phyloP scores from a whole-genome alignment of 768 basidiomycete genomes.

The Thelephora aurantiotincta region DNA sequence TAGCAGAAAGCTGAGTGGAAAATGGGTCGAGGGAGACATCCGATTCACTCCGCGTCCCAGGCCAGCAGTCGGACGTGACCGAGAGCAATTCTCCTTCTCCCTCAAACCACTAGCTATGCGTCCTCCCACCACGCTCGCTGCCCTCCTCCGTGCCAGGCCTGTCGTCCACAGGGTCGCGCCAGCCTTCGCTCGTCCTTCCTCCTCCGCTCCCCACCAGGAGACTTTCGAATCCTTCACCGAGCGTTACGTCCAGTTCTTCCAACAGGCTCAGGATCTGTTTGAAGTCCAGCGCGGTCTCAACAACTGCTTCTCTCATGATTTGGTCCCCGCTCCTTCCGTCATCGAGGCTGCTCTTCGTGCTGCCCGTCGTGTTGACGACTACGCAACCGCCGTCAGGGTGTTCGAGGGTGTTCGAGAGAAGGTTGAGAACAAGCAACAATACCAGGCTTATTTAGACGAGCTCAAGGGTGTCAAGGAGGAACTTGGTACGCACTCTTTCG shows the following conservation, averaged over 20 bases:
- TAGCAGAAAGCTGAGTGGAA: too few species aligned
- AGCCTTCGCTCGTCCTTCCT: constrained; percentile 32
- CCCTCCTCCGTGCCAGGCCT: constrained; percentile 51
- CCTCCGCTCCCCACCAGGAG: constrained; percentile 69
- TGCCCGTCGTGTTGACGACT: constrained; percentile 88
- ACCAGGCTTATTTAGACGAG: constrained; percentile 86
- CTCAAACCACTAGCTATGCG: constrained; percentile 2
- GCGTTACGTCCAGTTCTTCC: constrained; percentile 90
- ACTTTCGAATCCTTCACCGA: constrained; percentile 88
- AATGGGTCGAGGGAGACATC: too few species aligned
- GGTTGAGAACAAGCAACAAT: constrained; percentile 95
- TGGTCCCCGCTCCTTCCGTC: constrained; percentile 75
- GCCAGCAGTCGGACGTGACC: constrained; percentile 1
- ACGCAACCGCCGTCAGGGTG: constrained; percentile 89
- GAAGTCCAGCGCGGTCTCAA: constrained; percentile 98
- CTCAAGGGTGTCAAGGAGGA: constrained; percentile 81
- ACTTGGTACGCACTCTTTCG: constrained; percentile 42
- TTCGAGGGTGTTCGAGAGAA: constrained; percentile 96
- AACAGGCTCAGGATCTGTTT: constrained; percentile 87
- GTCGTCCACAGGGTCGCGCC: constrained; percentile 25
- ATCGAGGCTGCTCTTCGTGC: constrained; percentile 82
- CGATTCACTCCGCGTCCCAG: neutral
- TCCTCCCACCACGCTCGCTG: constrained; percentile 28
- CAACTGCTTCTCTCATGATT: constrained; percentile 99
- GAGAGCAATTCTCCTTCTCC: constrained; percentile 8